These are phyloP conservation scores for Colletotrichum falcatum DNA, from an alignment of 2,329 filamentous ascomycete species.

Conservation along the genomic window DNA sequence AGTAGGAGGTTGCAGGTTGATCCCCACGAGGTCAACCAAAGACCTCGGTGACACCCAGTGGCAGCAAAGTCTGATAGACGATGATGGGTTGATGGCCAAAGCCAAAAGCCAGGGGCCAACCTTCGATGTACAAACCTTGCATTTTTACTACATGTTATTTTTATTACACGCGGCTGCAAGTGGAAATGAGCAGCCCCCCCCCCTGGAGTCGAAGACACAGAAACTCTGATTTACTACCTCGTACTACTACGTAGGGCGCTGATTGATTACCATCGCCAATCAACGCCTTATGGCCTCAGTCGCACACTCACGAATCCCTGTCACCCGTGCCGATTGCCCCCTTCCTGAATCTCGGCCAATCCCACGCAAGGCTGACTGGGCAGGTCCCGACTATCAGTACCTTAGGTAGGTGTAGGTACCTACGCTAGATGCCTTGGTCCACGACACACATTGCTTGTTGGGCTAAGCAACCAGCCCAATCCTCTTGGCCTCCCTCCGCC, in stretches of 20 bases:
- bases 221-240: too few relatives aligned
- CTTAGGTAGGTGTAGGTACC: too few relatives aligned
- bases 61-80: background rate
- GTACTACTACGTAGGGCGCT: background rate
- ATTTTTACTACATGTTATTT: background rate
- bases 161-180: background rate
- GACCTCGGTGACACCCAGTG: background rate
- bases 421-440: background rate
- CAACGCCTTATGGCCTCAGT: slow-evolving; percentile 5
- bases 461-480: too few relatives aligned
- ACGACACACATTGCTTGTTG: too few relatives aligned
- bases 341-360: slow-evolving; percentile 33
- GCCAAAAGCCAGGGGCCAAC: background rate
- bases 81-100: too few relatives aligned
- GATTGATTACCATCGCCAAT: background rate
- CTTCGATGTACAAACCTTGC: background rate
- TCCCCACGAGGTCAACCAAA: background rate
- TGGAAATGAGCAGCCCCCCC: slow-evolving; percentile 23
- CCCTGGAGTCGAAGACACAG: background rate
- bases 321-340: slow-evolving; percentile 1
- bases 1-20: slow-evolving; percentile 10
- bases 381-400: background rate
- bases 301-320: background rate
- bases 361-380: slow-evolving; percentile 37
- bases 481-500: too few relatives aligned